phyloP scores from a whole-genome alignment of 1,284 basidiomycete species.

The Rhodotorula sp. region DNA sequence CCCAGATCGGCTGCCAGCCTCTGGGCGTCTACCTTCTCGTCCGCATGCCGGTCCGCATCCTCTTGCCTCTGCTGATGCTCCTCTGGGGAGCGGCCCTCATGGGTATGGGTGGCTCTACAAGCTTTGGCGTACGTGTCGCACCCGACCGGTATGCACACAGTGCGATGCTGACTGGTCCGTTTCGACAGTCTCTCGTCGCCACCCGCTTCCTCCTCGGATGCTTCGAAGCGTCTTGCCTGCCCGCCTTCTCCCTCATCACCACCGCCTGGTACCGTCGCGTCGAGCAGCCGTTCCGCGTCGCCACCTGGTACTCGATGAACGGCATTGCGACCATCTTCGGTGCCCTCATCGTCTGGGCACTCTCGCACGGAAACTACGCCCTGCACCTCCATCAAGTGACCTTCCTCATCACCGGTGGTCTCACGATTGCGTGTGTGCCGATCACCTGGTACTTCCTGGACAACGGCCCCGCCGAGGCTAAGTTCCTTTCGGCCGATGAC shows the following conservation, averaged over 20 bases:
- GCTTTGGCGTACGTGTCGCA: conserved; percentile 2
- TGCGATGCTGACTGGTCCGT: not conserved
- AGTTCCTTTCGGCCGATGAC: conserved; percentile 52
- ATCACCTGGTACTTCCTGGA: conserved; percentile 47
- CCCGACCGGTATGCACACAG: not conserved
- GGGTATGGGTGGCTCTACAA: conserved; percentile 38
- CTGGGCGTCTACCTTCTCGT: conserved; percentile 40
- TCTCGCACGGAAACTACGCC: conserved; percentile 28
- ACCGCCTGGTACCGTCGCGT: conserved; percentile 36
- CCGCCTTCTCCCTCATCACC: conserved; percentile 38
- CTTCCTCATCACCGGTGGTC: conserved; percentile 51
- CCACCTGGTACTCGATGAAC: conserved; percentile 29
- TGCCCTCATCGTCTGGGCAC: conserved; percentile 11
- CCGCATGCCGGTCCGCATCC: conserved; percentile 15
- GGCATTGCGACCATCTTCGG: conserved; percentile 38
- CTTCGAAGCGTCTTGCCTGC: conserved; percentile 38
- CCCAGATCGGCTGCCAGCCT: conserved; percentile 39
- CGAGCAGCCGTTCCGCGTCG: conserved; percentile 40
- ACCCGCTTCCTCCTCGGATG: conserved; percentile 38
- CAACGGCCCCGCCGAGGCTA: conserved; percentile 48
- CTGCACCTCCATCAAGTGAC: conserved; percentile 51
- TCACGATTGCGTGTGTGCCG: conserved; percentile 51
- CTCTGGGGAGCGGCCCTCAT: conserved; percentile 23
- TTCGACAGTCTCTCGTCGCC: conserved; percentile 15
- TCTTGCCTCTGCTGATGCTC: conserved; percentile 24